Evolutionary conservation across 2,329 filamentous ascomycete genomes (phyloP).

Genomic region (Fusarium drepaniforme): DNA sequence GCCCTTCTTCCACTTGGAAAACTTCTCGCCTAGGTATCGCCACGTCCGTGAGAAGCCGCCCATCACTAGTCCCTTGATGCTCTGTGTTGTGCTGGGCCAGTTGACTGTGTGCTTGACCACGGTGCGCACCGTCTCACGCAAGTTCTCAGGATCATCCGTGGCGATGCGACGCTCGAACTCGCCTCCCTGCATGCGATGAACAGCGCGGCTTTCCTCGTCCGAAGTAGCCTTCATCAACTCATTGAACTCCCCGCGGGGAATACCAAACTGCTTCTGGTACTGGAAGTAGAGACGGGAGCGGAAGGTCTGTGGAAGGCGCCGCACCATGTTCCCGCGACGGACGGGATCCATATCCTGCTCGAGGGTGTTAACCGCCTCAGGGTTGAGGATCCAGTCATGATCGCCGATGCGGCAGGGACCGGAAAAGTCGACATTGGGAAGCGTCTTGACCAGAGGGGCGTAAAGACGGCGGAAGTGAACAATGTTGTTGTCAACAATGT

Average conservation of each 20-base stretch:
- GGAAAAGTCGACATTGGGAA: slow-evolving; percentile 88
- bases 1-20: slow-evolving; percentile 71
- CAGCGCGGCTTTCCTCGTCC: slow-evolving; percentile 76
- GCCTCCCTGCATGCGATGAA: slow-evolving; percentile 82
- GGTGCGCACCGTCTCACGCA: slow-evolving; percentile 77
- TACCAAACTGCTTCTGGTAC: slow-evolving; percentile 90
- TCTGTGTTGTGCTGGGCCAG: slow-evolving; percentile 93
- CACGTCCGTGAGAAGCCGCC: slow-evolving; percentile 77
- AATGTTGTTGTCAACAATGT: slow-evolving; percentile 94
- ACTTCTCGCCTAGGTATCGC: slow-evolving; percentile 87
- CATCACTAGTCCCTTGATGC: slow-evolving; percentile 85
- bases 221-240: slow-evolving; percentile 83
- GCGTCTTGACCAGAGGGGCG: slow-evolving; percentile 86
- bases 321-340: slow-evolving; percentile 95
- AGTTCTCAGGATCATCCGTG: slow-evolving; percentile 71
- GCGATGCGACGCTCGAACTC: slow-evolving; percentile 90
- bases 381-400: slow-evolving; percentile 55
- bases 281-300: slow-evolving; percentile 92
- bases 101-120: slow-evolving; percentile 90
- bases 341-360: slow-evolving; percentile 93
- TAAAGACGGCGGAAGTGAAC: slow-evolving; percentile 93
- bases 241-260: slow-evolving; percentile 86
- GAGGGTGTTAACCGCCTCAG: slow-evolving; percentile 73
- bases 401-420: slow-evolving; percentile 61
- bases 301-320: slow-evolving; percentile 88